These are phyloP conservation scores for Pascua guehoae DNA, from an alignment of 1,284 basidiomycete species.

Conservation along the genomic window DNA sequence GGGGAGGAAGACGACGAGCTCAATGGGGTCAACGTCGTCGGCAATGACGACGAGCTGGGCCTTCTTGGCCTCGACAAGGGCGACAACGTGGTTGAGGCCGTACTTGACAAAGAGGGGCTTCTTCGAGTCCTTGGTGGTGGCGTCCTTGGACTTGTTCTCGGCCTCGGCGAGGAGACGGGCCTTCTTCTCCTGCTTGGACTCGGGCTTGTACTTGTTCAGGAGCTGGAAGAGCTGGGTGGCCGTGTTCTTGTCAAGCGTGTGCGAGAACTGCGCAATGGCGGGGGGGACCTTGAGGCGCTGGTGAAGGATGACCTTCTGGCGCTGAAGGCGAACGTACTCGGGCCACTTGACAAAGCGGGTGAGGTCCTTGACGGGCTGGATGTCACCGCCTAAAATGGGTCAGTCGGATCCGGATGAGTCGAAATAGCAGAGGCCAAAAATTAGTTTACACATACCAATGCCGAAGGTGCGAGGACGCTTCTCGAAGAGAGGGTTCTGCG, in stretches of 20 bases:
- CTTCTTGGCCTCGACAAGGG: slow-evolving; percentile 96
- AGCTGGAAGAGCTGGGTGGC: slow-evolving; percentile 98
- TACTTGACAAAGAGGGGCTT: slow-evolving; percentile 96
- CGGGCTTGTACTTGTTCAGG: slow-evolving; percentile 77
- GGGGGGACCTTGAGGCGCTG: slow-evolving; percentile 99
- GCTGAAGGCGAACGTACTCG: slow-evolving; percentile 95
- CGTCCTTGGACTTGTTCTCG: slow-evolving; percentile 59
- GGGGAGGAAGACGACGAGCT: slow-evolving; percentile 95
- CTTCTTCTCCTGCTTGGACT: slow-evolving; percentile 93
- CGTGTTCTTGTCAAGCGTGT: slow-evolving; percentile 99
- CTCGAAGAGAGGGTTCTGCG: slow-evolving; percentile 97
- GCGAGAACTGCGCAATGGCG: slow-evolving; percentile 94
- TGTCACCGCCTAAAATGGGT: slow-evolving; percentile 72
- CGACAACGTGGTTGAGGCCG: slow-evolving; percentile 94
- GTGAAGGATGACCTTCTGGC: slow-evolving; percentile 97
- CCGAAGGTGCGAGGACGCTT: slow-evolving; percentile 86
- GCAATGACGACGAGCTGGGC: slow-evolving; percentile 94
- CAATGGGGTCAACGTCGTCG: slow-evolving; percentile 98
- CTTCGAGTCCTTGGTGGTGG: slow-evolving; percentile 64
- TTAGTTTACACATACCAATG: slow-evolving; percentile 66
- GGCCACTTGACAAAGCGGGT: slow-evolving; percentile 99
- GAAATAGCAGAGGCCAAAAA: background rate
- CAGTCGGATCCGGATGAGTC: slow-evolving; percentile 1
- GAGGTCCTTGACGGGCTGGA: slow-evolving; percentile 84
- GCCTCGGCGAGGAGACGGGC: slow-evolving; percentile 81